phyloP scores from a whole-genome alignment of 306 rosid species.

The Casuarina equisetifolia region DNA sequence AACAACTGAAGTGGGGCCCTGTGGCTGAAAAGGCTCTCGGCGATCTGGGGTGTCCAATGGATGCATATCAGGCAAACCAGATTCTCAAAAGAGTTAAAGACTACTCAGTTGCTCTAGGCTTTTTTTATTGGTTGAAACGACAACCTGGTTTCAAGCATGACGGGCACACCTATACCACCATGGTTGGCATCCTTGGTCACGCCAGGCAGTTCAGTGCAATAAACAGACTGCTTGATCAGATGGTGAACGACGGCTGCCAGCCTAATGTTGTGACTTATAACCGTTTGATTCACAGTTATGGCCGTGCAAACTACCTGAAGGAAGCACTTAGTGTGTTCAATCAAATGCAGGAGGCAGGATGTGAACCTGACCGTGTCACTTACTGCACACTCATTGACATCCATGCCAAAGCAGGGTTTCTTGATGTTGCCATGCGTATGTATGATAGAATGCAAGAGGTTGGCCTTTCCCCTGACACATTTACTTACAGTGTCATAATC shows the following conservation, averaged over 20 bases:
- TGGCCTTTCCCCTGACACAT: slow-evolving; percentile 91
- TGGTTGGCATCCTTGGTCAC: slow-evolving; percentile 95
- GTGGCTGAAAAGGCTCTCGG: slow-evolving; percentile 69
- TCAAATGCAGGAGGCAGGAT: slow-evolving; percentile 72
- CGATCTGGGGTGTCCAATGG: slow-evolving; percentile 57
- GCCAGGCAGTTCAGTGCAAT: slow-evolving; percentile 80
- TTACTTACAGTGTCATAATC: slow-evolving; percentile 94
- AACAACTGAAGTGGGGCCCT: slow-evolving; percentile 68
- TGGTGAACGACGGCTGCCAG: slow-evolving; percentile 79
- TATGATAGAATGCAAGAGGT: slow-evolving; percentile 84
- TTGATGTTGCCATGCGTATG: slow-evolving; percentile 78
- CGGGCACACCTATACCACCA: slow-evolving; percentile 88
- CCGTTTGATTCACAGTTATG: slow-evolving; percentile 87
- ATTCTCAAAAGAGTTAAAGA: slow-evolving; percentile 78
- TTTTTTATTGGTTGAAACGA: slow-evolving; percentile 80
- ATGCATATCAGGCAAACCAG: slow-evolving; percentile 90
- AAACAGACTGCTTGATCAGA: slow-evolving; percentile 69
- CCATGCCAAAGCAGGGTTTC: slow-evolving; percentile 92
- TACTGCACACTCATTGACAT: slow-evolving; percentile 95
- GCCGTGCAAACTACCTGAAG: slow-evolving; percentile 87
- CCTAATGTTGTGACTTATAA: slow-evolving; percentile 95
- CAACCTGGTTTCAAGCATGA: slow-evolving; percentile 77
- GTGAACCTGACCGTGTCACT: slow-evolving; percentile 92
- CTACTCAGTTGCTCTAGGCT: slow-evolving; percentile 69
- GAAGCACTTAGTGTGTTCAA: slow-evolving; percentile 76